Evolutionary conservation across 2,329 filamentous ascomycete species (phyloP).

Genomic region (Beauveria asiatica): DNA sequence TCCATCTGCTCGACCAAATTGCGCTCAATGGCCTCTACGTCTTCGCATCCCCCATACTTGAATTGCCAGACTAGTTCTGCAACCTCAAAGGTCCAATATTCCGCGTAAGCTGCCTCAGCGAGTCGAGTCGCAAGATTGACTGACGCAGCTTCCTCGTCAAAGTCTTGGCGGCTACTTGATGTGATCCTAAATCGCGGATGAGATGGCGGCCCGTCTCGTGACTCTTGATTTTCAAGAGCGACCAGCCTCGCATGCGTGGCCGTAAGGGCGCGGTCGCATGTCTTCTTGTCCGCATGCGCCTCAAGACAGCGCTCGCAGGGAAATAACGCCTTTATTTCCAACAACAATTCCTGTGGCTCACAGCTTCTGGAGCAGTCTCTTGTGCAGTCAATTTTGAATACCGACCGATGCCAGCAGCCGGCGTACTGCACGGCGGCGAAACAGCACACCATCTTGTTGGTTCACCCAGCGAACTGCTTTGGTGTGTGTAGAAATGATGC

Average conservation of each 20-base stretch:
- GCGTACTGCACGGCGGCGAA: constrained; percentile 19
- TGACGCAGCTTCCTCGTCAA: too few relatives aligned
- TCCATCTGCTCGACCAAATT: neutral
- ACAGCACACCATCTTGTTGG: constrained; percentile 22
- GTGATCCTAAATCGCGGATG: too few relatives aligned
- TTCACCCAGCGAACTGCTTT: neutral
- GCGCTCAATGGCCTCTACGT: neutral
- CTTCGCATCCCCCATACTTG: neutral
- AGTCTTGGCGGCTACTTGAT: neutral
- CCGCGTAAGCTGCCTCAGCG: neutral
- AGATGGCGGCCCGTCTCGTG: too few relatives aligned
- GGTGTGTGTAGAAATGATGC: neutral
- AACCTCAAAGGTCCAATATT: neutral
- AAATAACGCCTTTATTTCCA: neutral
- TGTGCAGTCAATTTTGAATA: constrained; percentile 23
- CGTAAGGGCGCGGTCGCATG: neutral
- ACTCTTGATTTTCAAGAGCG: neutral
- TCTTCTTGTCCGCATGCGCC: neutral
- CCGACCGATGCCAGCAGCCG: constrained; percentile 19
- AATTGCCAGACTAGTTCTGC: neutral
- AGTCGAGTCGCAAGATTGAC: neutral
- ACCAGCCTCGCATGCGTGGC: neutral
- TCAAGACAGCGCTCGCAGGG: neutral
- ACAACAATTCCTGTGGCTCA: constrained; percentile 11
- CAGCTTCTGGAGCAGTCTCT: constrained; percentile 19